These are phyloP conservation scores for Penicillium sp. DNA, from an alignment of 2,329 filamentous ascomycete species.

Conservation along the genomic window DNA sequence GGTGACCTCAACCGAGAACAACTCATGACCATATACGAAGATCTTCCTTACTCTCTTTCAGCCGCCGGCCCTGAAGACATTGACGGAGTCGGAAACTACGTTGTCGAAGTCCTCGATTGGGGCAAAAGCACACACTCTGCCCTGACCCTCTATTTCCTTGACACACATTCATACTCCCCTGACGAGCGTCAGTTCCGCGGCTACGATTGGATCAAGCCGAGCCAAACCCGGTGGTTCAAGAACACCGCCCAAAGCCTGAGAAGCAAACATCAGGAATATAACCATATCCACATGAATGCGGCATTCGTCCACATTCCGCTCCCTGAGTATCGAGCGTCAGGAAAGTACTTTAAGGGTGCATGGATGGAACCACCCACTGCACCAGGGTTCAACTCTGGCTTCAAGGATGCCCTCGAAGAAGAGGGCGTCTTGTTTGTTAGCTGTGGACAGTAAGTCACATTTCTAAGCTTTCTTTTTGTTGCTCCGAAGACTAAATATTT, in stretches of 20 bases:
- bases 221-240: slow-evolving; percentile 93
- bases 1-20: slow-evolving; percentile 70
- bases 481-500: slow-evolving; percentile 19
- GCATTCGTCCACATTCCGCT: slow-evolving; percentile 97
- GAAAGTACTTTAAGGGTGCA: slow-evolving; percentile 63
- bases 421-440: slow-evolving; percentile 83
- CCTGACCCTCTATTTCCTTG: slow-evolving; percentile 88
- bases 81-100: slow-evolving; percentile 92
- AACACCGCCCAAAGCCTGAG: slow-evolving; percentile 71
- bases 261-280: slow-evolving; percentile 77
- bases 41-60: slow-evolving; percentile 86
- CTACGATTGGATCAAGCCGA: slow-evolving; percentile 95
- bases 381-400: slow-evolving; percentile 85
- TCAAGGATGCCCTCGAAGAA: slow-evolving; percentile 82
- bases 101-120: slow-evolving; percentile 81
- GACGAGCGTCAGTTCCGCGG: slow-evolving; percentile 85
- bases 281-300: slow-evolving; percentile 89
- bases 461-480: background rate
- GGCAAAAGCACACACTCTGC: slow-evolving; percentile 81
- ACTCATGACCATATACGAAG: slow-evolving; percentile 83
- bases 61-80: slow-evolving; percentile 76
- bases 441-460: slow-evolving; percentile 75
- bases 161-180: slow-evolving; percentile 88
- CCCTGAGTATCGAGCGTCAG: slow-evolving; percentile 72
- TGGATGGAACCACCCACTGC: slow-evolving; percentile 85